phyloP scores from a whole-genome alignment of 345 rosid species.

The Combretum micranthum region DNA sequence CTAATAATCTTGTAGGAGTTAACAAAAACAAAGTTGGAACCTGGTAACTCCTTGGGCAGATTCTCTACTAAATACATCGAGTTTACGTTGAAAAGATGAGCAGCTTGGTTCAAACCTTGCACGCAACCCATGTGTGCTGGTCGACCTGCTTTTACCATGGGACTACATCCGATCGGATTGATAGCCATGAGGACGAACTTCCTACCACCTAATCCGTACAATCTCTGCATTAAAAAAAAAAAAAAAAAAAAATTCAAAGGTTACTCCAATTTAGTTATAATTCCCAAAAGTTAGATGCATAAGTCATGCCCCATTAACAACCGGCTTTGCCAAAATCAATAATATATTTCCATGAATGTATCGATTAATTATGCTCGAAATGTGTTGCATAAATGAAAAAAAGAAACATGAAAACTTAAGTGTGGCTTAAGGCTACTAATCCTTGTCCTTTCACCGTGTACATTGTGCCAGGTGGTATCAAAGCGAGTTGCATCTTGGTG shows the following conservation, averaged over 20 bases:
- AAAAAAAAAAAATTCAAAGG: no score
- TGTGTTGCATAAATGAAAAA: no score
- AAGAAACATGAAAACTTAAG: no score
- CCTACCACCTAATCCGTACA: slow-evolving; percentile 42
- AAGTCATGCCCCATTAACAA: neutral
- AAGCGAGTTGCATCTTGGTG: no score
- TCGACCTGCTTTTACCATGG: slow-evolving; percentile 15
- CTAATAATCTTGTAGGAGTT: slow-evolving; percentile 39
- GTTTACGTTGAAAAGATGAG: slow-evolving; percentile 38
- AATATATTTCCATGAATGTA: neutral
- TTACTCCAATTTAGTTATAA: neutral
- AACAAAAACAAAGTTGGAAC: slow-evolving; percentile 30
- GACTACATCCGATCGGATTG: slow-evolving; percentile 46
- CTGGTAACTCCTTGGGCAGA: slow-evolving; percentile 17
- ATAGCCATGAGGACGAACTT: slow-evolving; percentile 51
- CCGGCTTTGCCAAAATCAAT: neutral
- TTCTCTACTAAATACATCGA: slow-evolving; percentile 15
- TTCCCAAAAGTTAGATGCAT: neutral
- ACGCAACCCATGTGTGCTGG: slow-evolving; percentile 12
- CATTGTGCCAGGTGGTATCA: no score
- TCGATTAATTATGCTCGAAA: neutral
- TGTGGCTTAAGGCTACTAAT: no score
- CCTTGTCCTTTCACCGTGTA: no score
- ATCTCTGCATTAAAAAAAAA: slow-evolving; percentile 22
- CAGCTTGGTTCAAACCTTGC: slow-evolving; percentile 32